Evolutionary conservation across 2,329 filamentous ascomycete species (phyloP).

Genomic region (Epichloe sp.): DNA sequence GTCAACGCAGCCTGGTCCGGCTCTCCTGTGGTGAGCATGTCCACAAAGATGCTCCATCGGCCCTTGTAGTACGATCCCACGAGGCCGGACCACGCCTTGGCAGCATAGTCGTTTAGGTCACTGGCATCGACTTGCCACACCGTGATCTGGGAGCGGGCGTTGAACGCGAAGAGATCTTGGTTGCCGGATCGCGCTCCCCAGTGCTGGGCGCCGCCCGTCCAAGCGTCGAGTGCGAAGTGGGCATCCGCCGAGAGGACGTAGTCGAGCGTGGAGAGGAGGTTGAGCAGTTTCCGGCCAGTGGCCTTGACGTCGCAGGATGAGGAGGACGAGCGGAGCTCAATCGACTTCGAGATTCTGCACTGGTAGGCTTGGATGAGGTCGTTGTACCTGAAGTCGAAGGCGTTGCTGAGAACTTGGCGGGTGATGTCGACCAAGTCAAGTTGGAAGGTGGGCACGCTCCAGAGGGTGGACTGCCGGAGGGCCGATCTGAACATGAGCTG

Average conservation of each 20-base stretch:
- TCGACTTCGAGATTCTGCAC: conserved; percentile 9
- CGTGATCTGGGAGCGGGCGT: conserved; percentile 37
- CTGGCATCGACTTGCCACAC: conserved; percentile 26
- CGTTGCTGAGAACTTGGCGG: conserved; percentile 33
- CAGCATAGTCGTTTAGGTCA: conserved; percentile 34
- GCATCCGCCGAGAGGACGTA: conserved; percentile 25
- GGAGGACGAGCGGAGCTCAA: conserved; percentile 11
- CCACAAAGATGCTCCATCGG: conserved; percentile 32
- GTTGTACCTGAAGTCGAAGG: conserved; percentile 27
- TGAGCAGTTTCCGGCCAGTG: conserved; percentile 17
- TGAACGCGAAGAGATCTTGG: conserved; percentile 27
- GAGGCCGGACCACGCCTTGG: conserved; percentile 34
- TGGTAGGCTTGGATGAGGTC: conserved; percentile 20
- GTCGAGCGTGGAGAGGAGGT: conserved; percentile 25
- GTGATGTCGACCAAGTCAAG: conserved; percentile 37
- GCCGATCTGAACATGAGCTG: conserved; percentile 24
- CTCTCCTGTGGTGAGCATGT: conserved; percentile 18
- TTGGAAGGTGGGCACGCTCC: conserved; percentile 26
- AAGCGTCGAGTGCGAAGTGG: conserved; percentile 28
- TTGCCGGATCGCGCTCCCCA: conserved; percentile 11
- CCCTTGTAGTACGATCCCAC: conserved; percentile 31
- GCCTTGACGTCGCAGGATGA: background rate
- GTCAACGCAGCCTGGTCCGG: conserved; percentile 1
- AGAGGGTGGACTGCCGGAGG: conserved; percentile 18
- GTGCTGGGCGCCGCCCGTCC: conserved; percentile 25